phyloP scores from a whole-genome alignment of 2,329 filamentous ascomycete genomes.

The Phaeosphaeria sp. region DNA sequence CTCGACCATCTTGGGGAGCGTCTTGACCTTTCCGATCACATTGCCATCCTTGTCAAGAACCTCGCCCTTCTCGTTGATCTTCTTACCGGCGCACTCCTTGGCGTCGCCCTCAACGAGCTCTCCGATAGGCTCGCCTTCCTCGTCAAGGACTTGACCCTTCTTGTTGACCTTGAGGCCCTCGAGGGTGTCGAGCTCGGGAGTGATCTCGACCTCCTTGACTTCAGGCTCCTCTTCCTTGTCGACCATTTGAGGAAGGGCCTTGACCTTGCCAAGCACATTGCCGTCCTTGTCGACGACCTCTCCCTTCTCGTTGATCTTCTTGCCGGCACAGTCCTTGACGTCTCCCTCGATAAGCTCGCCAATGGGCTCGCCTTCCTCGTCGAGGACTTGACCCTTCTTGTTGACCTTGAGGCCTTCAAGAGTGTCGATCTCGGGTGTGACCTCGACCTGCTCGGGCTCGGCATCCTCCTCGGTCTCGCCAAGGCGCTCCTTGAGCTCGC shows the following conservation, averaged over 20 bases:
- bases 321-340: conserved; percentile 67
- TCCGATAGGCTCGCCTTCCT: conserved; percentile 61
- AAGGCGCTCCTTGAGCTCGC: conserved; percentile 53
- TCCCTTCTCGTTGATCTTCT: conserved; percentile 70
- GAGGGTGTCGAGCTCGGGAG: conserved; percentile 55
- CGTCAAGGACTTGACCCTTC: conserved; percentile 61
- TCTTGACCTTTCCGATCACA: conserved; percentile 66
- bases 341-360: conserved; percentile 65
- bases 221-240: conserved; percentile 46
- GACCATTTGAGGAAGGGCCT: conserved; percentile 57
- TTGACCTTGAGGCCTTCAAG: conserved; percentile 64
- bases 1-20: conserved; percentile 54
- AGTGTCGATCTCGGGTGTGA: conserved; percentile 55
- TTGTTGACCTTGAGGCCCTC: conserved; percentile 66
- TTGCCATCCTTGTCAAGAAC: conserved; percentile 70
- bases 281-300: conserved; percentile 70
- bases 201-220: conserved; percentile 48
- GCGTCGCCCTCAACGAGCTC: conserved; percentile 65
- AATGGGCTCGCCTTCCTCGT: conserved; percentile 61
- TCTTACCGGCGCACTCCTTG: conserved; percentile 69
- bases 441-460: conserved; percentile 45
- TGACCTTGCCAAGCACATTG: conserved; percentile 67
- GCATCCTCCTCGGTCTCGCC: conserved; percentile 47
- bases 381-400: conserved; percentile 63
- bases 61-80: conserved; percentile 69